These are phyloP conservation scores for Simplicillium sp. DNA, from an alignment of 2,329 filamentous ascomycete species.

Conservation along the genomic window DNA sequence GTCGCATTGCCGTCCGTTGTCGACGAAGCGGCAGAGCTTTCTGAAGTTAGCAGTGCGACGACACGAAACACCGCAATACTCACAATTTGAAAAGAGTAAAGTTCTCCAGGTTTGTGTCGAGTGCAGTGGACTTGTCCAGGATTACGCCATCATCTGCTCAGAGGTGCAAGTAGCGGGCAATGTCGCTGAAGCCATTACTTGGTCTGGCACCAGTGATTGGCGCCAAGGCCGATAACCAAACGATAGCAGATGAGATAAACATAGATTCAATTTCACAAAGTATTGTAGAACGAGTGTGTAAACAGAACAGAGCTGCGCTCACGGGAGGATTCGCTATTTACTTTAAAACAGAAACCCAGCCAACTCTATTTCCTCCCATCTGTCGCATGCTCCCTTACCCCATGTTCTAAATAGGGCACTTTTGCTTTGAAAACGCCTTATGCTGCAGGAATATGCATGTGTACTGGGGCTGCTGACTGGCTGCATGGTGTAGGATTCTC, in stretches of 20 bases:
- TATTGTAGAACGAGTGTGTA: not conserved
- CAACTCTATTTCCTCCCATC: not conserved
- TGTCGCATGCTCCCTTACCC: not conserved
- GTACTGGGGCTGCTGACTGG: no score
- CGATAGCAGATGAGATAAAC: not conserved
- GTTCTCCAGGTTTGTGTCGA: not conserved
- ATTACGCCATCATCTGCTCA: not conserved
- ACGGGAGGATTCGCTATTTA: not conserved
- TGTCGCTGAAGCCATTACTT: not conserved
- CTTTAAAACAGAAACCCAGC: not conserved
- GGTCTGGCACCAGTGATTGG: not conserved
- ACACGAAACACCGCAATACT: not conserved
- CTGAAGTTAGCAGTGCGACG: not conserved
- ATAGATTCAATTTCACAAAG: not conserved
- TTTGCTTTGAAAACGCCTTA: no score
- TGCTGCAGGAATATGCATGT: no score
- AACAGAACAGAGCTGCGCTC: not conserved
- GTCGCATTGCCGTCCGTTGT: not conserved
- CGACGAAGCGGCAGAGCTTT: not conserved
- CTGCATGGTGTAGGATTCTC: no score
- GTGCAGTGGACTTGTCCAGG: not conserved
- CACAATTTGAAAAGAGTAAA: slow-evolving; percentile 2
- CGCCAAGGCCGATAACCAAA: not conserved
- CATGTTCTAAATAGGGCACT: no score
- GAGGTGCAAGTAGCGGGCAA: not conserved